A percentile compares a stretch with the other conserved stretches of the same genome.
phyloP scores from a whole-genome alignment of 1,284 basidiomycete genomes.

The Tilletia horrida region DNA sequence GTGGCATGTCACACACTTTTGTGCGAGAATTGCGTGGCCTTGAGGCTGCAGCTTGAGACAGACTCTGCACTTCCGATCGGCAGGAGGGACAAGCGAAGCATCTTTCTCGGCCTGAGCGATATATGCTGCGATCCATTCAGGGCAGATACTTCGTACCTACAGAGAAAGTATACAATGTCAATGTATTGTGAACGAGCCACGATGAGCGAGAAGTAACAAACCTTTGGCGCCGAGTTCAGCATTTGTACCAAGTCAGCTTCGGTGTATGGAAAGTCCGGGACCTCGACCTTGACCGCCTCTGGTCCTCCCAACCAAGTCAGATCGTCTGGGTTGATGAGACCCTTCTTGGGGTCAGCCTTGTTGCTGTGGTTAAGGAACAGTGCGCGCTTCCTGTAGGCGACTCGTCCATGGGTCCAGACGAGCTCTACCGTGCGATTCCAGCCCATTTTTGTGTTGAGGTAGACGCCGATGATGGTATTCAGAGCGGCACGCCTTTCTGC shows the following conservation, averaged over 20 bases:
- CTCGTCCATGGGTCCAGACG: not conserved
- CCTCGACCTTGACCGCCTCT: not conserved
- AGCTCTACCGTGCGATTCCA: not conserved
- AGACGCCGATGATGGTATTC: not conserved
- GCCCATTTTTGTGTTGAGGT: not conserved
- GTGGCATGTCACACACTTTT: not conserved
- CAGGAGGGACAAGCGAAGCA: not conserved
- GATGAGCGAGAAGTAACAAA: no score
- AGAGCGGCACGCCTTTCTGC: not conserved
- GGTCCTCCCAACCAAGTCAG: not conserved
- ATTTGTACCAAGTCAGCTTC: not conserved
- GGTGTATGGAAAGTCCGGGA: not conserved
- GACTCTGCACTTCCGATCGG: not conserved
- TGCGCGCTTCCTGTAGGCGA: not conserved
- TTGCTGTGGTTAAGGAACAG: not conserved
- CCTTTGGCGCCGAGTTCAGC: not conserved
- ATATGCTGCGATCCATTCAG: not conserved
- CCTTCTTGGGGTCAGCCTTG: not conserved
- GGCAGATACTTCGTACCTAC: not conserved
- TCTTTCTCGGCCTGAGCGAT: not conserved
- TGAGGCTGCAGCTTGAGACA: not conserved
- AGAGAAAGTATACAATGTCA: not conserved
- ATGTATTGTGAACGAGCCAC: no score
- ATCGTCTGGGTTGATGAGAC: not conserved
- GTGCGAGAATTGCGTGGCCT: not conserved